phyloP scores from a whole-genome alignment of 2,329 filamentous ascomycete species.

The Chrysosporium queenslandicum region DNA sequence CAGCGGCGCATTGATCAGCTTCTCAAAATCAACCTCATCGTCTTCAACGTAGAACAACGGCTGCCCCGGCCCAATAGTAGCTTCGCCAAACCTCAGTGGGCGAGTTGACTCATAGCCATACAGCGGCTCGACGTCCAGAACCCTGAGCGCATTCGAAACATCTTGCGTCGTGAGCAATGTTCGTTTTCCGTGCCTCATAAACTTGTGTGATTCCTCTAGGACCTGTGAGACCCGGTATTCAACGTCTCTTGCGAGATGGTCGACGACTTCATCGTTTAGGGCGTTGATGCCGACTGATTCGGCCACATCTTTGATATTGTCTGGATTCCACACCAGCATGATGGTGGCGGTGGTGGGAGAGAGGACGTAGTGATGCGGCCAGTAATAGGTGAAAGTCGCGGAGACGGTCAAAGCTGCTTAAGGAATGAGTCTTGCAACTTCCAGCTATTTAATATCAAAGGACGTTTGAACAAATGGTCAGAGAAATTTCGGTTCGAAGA shows the following conservation, averaged over 20 bases:
- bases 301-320: conserved; percentile 90
- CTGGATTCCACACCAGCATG: conserved; percentile 80
- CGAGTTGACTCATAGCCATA: conserved; percentile 93
- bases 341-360: conserved; percentile 13
- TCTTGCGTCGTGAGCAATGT: conserved; percentile 84
- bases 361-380: not conserved
- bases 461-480: too few species aligned
- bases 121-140: conserved; percentile 85
- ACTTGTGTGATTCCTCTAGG: conserved; percentile 84
- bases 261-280: conserved; percentile 74
- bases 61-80: conserved; percentile 84
- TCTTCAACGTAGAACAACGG: conserved; percentile 96
- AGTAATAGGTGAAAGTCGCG: not conserved
- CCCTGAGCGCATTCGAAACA: conserved; percentile 70
- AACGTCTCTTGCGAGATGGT: conserved; percentile 81
- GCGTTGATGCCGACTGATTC: conserved; percentile 84
- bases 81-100: conserved; percentile 83
- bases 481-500: too few species aligned
- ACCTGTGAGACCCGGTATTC: conserved; percentile 93
- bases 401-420: too few species aligned
- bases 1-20: conserved; percentile 90
- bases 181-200: conserved; percentile 84
- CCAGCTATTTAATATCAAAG: too few species aligned
- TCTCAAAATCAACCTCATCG: conserved; percentile 97
- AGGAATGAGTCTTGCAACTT: too few species aligned